Conservation (phyloP, 2,329 filamentous ascomycete species). For the Ophiostoma triangulosporum region DNA sequence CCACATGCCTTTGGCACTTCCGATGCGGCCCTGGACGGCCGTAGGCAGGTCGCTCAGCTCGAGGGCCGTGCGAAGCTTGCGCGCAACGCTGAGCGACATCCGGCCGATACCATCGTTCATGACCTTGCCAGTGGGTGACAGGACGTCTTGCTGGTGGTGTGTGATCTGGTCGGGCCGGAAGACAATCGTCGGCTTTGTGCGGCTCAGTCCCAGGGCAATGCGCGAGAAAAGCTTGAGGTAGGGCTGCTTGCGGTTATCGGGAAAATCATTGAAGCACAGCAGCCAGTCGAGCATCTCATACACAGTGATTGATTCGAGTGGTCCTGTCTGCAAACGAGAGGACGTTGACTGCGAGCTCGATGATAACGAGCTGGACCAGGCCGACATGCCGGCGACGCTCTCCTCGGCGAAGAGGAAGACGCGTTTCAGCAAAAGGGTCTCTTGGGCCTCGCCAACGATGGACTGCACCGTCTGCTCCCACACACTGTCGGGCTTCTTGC, state of each 20-base stretch:
- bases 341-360: slow-evolving; percentile 16
- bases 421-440: slow-evolving; percentile 25
- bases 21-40: slow-evolving; percentile 56
- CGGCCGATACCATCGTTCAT: slow-evolving; percentile 56
- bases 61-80: slow-evolving; percentile 35
- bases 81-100: slow-evolving; percentile 49
- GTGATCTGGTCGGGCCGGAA: slow-evolving; percentile 34
- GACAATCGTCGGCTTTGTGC: slow-evolving; percentile 31
- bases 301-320: slow-evolving; percentile 14
- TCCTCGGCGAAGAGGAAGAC: slow-evolving; percentile 43
- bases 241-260: slow-evolving; percentile 31
- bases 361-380: neutral
- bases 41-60: slow-evolving; percentile 42
- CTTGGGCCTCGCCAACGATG: slow-evolving; percentile 9
- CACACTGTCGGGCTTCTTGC: slow-evolving; percentile 19
- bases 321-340: neutral
- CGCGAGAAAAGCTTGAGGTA: slow-evolving; percentile 45
- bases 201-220: slow-evolving; percentile 39
- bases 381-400: slow-evolving; percentile 22
- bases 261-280: slow-evolving; percentile 24
- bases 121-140: slow-evolving; percentile 26
- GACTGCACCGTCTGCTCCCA: slow-evolving; percentile 20
- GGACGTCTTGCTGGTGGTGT: slow-evolving; percentile 24
- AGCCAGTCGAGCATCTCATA: slow-evolving; percentile 38
- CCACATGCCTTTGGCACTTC: slow-evolving; percentile 66